Base-by-base conservation (phyloP, 129 eudicot genomes). In the Pseudognaphalium luteoalbum region DNA sequence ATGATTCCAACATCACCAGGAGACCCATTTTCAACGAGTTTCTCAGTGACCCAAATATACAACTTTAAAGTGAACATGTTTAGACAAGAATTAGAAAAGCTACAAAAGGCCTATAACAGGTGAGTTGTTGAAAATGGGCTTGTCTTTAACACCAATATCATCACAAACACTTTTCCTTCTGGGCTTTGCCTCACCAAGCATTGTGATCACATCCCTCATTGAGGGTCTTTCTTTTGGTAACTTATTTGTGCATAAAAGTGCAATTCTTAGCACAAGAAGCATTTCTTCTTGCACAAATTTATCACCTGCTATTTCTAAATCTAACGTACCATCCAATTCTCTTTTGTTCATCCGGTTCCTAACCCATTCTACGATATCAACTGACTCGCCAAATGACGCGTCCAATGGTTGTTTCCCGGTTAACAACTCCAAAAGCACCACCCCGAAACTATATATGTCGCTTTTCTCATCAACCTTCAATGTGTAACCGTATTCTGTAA, bases 131-230 rank as follows among this genome's bases (percentile, higher is more conserved):
- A 91, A 88, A 74, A 88, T 74, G 64, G 87, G 78, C 68, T 87
- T 93, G 54, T 92, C 96, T 61, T 86, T 90, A 56, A 79, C 81
- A 22, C 83, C 84, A 69, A 61, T 29, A 59, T 74, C 87, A 30
- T 78, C 81, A 51, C 87, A 90, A 25, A 90, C 60, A 61, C 98
- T 93, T 72, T 90, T 90, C 37, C 96, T 82, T 54, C 97, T 66
- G 57, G 88, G 94, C 52, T 88, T 88, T 7, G 94, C 94, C 79
- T 86, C 94, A 84, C 88, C 86, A 25, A 88, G 88, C 90, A 88
- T 88, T 76, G 88, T 84, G 76, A 88, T 83, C n/a, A 86, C 77
- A 71, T 88, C 94, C 66, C 94, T 86, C 90, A 86, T 84, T 34
- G 90, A 86, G 34, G 90, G 94, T 52, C 90, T 86, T 56, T 88